Percentiles rank a stretch among this genome's conserved stretches.
Conservation (phyloP, 306 rosid genomes). For the Castanea crenata region DNA sequence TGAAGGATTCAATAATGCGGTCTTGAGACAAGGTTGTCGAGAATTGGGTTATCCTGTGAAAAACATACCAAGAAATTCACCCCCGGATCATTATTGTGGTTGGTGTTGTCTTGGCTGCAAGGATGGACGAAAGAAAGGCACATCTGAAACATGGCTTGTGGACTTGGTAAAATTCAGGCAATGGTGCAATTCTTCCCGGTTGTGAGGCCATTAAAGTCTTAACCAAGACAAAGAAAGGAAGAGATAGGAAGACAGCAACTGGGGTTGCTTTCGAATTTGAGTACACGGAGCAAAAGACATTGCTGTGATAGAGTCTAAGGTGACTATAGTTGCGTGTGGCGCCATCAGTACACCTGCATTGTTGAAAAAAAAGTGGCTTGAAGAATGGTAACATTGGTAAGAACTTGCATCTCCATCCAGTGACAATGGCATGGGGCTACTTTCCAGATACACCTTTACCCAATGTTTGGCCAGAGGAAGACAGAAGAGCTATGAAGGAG, state of each 20-base stretch:
- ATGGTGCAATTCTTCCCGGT: constrained; percentile 69
- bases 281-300: constrained; percentile 44
- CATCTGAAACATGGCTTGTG: constrained; percentile 79
- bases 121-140: constrained; percentile 76
- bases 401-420: constrained; percentile 83
- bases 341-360: constrained; percentile 68
- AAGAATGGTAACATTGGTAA: constrained; percentile 65
- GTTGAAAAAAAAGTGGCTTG: constrained; percentile 62
- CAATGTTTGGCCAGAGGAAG: constrained; percentile 50
- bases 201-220: constrained; percentile 55
- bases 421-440: constrained; percentile 85
- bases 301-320: constrained; percentile 72
- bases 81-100: constrained; percentile 73
- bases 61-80: constrained; percentile 64
- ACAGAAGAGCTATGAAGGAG: constrained; percentile 83
- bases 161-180: constrained; percentile 70
- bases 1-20: constrained; percentile 77
- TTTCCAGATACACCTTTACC: constrained; percentile 51
- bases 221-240: constrained; percentile 46
- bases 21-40: constrained; percentile 71
- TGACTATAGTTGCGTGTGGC: constrained; percentile 78
- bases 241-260: constrained; percentile 32
- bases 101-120: constrained; percentile 86
- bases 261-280: constrained; percentile 57
- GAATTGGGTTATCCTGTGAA: constrained; percentile 66